Evolutionary conservation across 2,329 filamentous ascomycete genomes (phyloP).

Genomic region (Diplodia intermedia): DNA sequence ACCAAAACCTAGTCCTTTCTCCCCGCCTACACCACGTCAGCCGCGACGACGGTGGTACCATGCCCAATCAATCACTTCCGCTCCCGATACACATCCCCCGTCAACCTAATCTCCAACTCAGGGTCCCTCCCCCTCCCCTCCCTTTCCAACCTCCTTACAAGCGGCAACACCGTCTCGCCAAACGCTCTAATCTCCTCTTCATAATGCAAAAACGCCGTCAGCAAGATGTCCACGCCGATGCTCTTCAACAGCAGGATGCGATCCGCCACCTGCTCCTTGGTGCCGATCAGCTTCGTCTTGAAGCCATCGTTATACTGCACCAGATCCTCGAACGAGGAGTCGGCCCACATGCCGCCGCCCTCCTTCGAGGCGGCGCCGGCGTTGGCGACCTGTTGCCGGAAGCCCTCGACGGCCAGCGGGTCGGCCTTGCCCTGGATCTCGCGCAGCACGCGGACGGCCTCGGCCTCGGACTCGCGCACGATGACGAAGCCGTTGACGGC

Average conservation of each 20-base stretch:
- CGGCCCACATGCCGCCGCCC: constrained; percentile 62
- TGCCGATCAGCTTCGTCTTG: constrained; percentile 62
- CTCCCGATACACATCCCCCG: constrained; percentile 56
- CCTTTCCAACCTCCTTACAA: constrained; percentile 57
- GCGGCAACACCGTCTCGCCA: constrained; percentile 55
- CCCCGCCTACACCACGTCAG: too few species aligned
- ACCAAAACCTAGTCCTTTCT: not conserved
- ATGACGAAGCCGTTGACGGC: constrained; percentile 61
- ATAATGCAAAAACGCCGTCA: constrained; percentile 60
- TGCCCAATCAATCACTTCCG: constrained; percentile 29
- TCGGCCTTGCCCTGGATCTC: constrained; percentile 63
- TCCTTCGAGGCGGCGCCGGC: constrained; percentile 57
- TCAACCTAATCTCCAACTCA: constrained; percentile 55
- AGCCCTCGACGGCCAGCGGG: constrained; percentile 58
- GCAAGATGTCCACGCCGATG: constrained; percentile 52
- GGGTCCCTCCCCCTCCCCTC: constrained; percentile 57
- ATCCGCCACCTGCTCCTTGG: constrained; percentile 60
- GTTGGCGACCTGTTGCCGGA: constrained; percentile 58
- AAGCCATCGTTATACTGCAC: constrained; percentile 65
- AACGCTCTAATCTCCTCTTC: constrained; percentile 61
- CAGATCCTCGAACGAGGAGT: constrained; percentile 60
- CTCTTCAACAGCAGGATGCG: constrained; percentile 58
- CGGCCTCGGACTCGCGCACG: constrained; percentile 58
- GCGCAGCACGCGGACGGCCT: constrained; percentile 57
- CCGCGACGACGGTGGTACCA: too few species aligned